phyloP scores from a whole-genome alignment of 805 yeast species.

The Wickerhamiella azyma region DNA sequence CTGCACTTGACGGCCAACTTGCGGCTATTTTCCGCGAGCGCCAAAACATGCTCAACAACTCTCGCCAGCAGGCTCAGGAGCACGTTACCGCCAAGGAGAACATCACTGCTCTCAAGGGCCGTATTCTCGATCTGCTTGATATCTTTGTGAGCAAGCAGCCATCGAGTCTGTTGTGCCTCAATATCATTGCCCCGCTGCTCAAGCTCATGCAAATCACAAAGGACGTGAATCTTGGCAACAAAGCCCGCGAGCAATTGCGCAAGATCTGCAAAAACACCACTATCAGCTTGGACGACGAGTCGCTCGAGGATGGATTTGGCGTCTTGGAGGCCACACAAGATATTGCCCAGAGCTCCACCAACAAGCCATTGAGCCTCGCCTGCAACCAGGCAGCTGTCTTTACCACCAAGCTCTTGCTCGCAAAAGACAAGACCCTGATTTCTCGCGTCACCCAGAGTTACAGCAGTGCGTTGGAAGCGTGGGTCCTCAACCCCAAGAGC shows the following conservation, averaged over 20 bases:
- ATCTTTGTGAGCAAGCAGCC: constrained; percentile 38
- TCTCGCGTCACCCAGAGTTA: constrained; percentile 44
- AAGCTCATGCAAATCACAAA: constrained; percentile 50
- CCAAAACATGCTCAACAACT: constrained; percentile 43
- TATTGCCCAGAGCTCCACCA: constrained; percentile 31
- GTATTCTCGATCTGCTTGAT: constrained; percentile 68
- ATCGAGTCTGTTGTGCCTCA: constrained; percentile 22
- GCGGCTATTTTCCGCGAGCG: constrained; percentile 77
- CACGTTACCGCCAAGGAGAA: constrained; percentile 68
- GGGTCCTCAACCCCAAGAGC: constrained; percentile 40
- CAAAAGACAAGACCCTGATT: constrained; percentile 19
- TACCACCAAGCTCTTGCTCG: constrained; percentile 41
- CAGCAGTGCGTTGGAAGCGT: constrained; percentile 38
- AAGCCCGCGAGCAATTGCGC: constrained; percentile 60
- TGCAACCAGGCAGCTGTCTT: constrained; percentile 56
- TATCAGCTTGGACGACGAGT: constrained; percentile 7
- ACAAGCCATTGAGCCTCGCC: constrained; percentile 40
- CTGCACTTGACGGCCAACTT: constrained; percentile 77
- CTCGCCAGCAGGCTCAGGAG: constrained; percentile 47
- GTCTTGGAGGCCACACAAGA: constrained; percentile 25
- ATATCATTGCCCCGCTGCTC: constrained; percentile 43
- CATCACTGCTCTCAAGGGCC: constrained; percentile 62
- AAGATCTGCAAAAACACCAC: constrained; percentile 17
- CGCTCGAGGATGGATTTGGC: constrained; percentile 17
- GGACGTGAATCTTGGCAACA: constrained; percentile 56